Evolutionary conservation across 371 early-diverging fungal species (phyloP).

Genomic region (Actinomortierella wolfii): DNA sequence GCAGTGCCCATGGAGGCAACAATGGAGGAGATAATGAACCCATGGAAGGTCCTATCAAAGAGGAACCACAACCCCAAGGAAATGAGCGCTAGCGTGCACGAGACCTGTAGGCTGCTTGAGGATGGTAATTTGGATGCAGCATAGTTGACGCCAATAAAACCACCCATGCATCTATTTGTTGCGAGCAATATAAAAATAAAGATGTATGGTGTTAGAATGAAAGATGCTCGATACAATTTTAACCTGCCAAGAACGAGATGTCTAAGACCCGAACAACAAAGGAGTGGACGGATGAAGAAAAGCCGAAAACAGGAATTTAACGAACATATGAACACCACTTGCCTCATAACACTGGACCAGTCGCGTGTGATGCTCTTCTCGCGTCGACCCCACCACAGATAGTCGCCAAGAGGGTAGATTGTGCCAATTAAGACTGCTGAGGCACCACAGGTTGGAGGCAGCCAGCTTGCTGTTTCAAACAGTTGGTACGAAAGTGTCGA

Average conservation of each 20-base stretch:
- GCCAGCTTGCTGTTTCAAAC: slow-evolving; percentile 57
- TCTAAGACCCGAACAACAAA: neutral
- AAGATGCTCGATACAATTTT: neutral
- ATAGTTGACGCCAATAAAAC: slow-evolving; percentile 63
- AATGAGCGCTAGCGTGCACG: slow-evolving; percentile 55
- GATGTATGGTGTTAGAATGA: slow-evolving; percentile 5
- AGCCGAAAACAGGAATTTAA: too few relatives aligned
- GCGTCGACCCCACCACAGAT: slow-evolving; percentile 38
- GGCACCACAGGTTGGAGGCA: slow-evolving; percentile 57
- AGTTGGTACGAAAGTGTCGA: slow-evolving; percentile 26
- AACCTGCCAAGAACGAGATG: neutral
- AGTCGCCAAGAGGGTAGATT: slow-evolving; percentile 54
- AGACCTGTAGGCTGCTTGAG: slow-evolving; percentile 56
- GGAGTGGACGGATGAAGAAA: too few relatives aligned
- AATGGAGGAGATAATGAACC: slow-evolving; percentile 53
- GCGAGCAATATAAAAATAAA: neutral
- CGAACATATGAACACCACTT: slow-evolving; percentile 3
- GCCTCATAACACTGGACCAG: slow-evolving; percentile 60
- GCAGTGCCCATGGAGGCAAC: slow-evolving; percentile 57
- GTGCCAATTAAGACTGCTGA: slow-evolving; percentile 56
- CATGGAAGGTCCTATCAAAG: slow-evolving; percentile 65
- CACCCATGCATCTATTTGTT: slow-evolving; percentile 54
- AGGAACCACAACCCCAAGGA: slow-evolving; percentile 62
- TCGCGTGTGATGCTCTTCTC: slow-evolving; percentile 44
- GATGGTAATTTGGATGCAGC: slow-evolving; percentile 60